These are phyloP conservation scores for Nakazawaea holstii DNA, from an alignment of 805 yeast genomes.

Conservation along the genomic window DNA sequence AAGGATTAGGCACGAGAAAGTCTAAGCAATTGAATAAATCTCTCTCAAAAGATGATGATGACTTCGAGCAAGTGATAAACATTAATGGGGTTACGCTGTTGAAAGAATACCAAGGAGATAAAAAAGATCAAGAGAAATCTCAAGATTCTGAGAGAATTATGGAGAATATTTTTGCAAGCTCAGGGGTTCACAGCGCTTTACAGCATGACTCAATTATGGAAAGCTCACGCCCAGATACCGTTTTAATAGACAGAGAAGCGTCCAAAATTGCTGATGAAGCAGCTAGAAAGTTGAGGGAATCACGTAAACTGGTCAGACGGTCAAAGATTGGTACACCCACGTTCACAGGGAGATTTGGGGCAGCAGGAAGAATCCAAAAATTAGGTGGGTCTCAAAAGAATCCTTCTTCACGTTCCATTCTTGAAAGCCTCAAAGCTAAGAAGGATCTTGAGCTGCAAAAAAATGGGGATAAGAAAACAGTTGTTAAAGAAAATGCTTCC, in stretches of 20 bases:
- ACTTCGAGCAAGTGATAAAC: slow-evolving; percentile 56
- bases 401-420: slow-evolving; percentile 43
- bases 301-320: slow-evolving; percentile 45
- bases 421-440: slow-evolving; percentile 41
- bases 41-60: slow-evolving; percentile 49
- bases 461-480: slow-evolving; percentile 11
- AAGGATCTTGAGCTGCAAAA: slow-evolving; percentile 27
- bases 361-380: slow-evolving; percentile 53
- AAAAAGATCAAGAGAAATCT: slow-evolving; percentile 25
- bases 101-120: slow-evolving; percentile 55
- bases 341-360: slow-evolving; percentile 92
- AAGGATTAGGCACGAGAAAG: slow-evolving; percentile 29
- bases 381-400: neutral
- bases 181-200: slow-evolving; percentile 68
- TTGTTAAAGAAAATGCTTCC: neutral
- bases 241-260: slow-evolving; percentile 61
- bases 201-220: slow-evolving; percentile 76
- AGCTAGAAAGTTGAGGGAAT: slow-evolving; percentile 51
- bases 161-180: slow-evolving; percentile 66
- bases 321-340: slow-evolving; percentile 77
- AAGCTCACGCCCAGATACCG: slow-evolving; percentile 44
- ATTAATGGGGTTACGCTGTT: slow-evolving; percentile 71
- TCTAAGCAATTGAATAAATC: slow-evolving; percentile 23
- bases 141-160: slow-evolving; percentile 60
- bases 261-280: slow-evolving; percentile 57